Conservation (phyloP, 805 yeast genomes). For the Brettanomyces nanus region DNA sequence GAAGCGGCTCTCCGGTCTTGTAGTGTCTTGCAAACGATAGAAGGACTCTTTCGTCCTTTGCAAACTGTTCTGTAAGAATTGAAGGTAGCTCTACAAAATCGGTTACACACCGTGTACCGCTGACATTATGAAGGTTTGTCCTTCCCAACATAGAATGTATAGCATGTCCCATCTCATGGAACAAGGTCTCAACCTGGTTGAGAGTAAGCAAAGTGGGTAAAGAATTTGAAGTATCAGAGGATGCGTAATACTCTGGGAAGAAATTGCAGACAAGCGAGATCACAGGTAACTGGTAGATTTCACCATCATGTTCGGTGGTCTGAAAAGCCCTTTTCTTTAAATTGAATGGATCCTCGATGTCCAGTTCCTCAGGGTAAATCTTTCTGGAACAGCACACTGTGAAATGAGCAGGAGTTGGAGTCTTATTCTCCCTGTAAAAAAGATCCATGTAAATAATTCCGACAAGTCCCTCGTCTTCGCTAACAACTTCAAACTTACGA, state of each 20-base stretch:
- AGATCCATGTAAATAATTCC: conserved; percentile 87
- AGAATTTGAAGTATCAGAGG: conserved; percentile 2
- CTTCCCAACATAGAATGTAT: conserved; percentile 96
- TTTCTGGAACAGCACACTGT: conserved; percentile 92
- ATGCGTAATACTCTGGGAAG: conserved; percentile 24
- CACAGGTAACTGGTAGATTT: conserved; percentile 73
- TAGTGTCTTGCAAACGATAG: conserved; percentile 65
- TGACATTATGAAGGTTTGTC: conserved; percentile 80
- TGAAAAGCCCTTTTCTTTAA: conserved; percentile 25
- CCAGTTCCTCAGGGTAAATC: conserved; percentile 48
- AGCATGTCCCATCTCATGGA: conserved; percentile 99
- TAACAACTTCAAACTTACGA: conserved; percentile 67
- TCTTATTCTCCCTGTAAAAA: conserved; percentile 67
- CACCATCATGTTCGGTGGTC: conserved; percentile 34
- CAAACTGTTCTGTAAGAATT: conserved; percentile 91
- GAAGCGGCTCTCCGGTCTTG: conserved; percentile 54
- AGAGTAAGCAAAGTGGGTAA: conserved; percentile 49
- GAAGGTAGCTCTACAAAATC: conserved; percentile 97
- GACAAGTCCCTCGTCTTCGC: conserved; percentile 51
- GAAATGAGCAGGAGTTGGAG: conserved; percentile 88
- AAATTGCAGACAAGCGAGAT: conserved; percentile 87
- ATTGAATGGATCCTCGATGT: conserved; percentile 29
- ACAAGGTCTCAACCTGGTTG: conserved; percentile 83
- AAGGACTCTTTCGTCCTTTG: conserved; percentile 71
- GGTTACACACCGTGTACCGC: conserved; percentile 92